Conservation (phyloP, 306 rosid species). For the Prunus mongolica region DNA sequence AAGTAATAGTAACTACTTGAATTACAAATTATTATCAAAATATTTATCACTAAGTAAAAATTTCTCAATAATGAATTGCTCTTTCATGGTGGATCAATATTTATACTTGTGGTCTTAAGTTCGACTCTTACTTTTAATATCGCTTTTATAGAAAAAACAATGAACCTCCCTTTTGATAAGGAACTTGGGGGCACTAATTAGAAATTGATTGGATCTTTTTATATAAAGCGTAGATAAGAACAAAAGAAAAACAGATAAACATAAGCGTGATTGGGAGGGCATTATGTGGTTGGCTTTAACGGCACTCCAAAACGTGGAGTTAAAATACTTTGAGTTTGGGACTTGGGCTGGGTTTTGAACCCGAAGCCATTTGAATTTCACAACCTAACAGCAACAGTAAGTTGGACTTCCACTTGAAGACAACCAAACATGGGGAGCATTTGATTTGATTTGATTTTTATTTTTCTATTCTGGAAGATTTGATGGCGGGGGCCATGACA, state of each 20-base stretch:
- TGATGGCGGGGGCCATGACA: not conserved
- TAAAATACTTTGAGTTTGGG: constrained; percentile 10
- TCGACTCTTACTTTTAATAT: no score
- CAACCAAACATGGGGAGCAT: not conserved
- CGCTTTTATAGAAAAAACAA: no score
- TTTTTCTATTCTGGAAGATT: constrained; percentile 2
- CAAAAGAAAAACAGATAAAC: not conserved
- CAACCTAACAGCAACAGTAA: not conserved
- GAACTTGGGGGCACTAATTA: no score
- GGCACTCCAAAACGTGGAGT: constrained; percentile 29
- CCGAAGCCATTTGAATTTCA: constrained; percentile 2
- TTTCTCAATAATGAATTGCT: no score
- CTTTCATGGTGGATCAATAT: no score
- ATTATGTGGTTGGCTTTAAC: constrained; percentile 24
- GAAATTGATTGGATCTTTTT: not conserved
- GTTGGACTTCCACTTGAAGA: constrained; percentile 15
- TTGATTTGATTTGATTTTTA: not conserved
- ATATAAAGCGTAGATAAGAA: not conserved
- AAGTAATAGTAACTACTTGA: no score
- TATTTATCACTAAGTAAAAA: no score
- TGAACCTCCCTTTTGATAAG: no score
- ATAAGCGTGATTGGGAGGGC: constrained; percentile 21
- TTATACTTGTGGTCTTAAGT: no score
- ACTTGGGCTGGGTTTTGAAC: constrained; percentile 19
- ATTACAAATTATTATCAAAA: no score